These are phyloP conservation scores for Suhomyces sp. DNA, from an alignment of 805 yeast species.

Conservation along the genomic window DNA sequence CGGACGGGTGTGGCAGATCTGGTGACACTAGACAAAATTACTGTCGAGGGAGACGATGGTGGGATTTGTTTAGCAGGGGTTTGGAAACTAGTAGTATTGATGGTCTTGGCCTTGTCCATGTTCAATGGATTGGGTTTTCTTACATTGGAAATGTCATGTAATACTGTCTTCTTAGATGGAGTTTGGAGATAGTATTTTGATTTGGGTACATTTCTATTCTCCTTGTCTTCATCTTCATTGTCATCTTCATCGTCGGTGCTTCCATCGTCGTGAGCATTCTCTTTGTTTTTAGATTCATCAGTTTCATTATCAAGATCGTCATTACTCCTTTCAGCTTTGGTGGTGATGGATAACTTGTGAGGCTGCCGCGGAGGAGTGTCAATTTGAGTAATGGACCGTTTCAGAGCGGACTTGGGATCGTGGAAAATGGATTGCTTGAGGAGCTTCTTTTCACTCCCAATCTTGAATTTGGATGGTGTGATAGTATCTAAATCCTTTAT, in stretches of 20 bases:
- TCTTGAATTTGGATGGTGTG: conserved; percentile 39
- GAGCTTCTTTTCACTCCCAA: conserved; percentile 20
- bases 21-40: conserved; percentile 34
- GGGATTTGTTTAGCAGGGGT: conserved; percentile 35
- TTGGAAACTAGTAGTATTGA: conserved; percentile 17
- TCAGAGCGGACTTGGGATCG: conserved; percentile 31
- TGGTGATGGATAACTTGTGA: conserved; percentile 25
- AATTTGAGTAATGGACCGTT: conserved; percentile 35
- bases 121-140: conserved; percentile 13
- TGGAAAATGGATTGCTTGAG: conserved; percentile 19
- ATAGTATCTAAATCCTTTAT: conserved; percentile 36
- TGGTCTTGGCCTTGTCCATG: conserved; percentile 6
- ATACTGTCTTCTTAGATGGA: conserved; percentile 29
- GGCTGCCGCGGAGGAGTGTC: conserved; percentile 41
- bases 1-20: conserved; percentile 15
- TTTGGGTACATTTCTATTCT: conserved; percentile 11
- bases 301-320: conserved; percentile 20
- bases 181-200: conserved; percentile 25
- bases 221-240: conserved; percentile 18
- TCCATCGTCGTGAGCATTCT: not conserved
- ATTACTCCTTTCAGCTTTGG: conserved; percentile 14
- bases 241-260: conserved; percentile 8
- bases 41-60: conserved; percentile 44
- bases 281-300: conserved; percentile 6
- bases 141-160: conserved; percentile 26